Evolutionary conservation across 225 moss, liverwort and hornwort species (phyloP).

Genomic region (Pseudisothecium myosuroides): DNA sequence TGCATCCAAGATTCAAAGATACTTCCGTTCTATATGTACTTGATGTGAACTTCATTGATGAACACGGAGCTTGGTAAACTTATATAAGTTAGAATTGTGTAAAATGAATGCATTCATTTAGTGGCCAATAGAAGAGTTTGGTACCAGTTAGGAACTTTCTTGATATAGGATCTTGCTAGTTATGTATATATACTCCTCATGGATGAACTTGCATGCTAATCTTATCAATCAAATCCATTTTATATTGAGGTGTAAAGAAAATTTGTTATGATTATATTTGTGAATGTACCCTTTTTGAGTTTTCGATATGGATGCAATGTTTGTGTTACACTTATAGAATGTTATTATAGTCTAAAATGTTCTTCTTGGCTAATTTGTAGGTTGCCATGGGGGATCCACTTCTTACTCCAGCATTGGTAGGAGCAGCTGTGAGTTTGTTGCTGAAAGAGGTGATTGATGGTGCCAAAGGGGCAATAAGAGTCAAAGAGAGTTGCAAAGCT

Average conservation of each 20-base stretch:
- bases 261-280: too few relatives aligned
- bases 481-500: background rate
- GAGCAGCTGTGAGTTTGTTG: background rate
- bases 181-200: background rate
- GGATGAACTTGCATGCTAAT: background rate
- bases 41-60: background rate
- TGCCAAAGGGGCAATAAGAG: background rate
- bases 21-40: background rate
- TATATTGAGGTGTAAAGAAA: background rate
- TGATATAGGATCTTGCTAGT: background rate
- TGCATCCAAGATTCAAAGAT: too few relatives aligned
- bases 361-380: background rate
- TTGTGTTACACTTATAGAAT: background rate
- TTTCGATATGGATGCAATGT: too few relatives aligned
- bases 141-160: background rate
- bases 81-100: background rate
- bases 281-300: too few relatives aligned
- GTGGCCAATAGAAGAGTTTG: background rate
- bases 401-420: background rate
- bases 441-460: background rate
- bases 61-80: background rate
- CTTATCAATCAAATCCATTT: background rate
- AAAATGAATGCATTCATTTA: too few relatives aligned
- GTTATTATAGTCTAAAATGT: background rate
- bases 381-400: background rate